These are phyloP conservation scores for Liquidambar formosana DNA, from an alignment of 164 flowering plant genomes.

Conservation along the genomic window DNA sequence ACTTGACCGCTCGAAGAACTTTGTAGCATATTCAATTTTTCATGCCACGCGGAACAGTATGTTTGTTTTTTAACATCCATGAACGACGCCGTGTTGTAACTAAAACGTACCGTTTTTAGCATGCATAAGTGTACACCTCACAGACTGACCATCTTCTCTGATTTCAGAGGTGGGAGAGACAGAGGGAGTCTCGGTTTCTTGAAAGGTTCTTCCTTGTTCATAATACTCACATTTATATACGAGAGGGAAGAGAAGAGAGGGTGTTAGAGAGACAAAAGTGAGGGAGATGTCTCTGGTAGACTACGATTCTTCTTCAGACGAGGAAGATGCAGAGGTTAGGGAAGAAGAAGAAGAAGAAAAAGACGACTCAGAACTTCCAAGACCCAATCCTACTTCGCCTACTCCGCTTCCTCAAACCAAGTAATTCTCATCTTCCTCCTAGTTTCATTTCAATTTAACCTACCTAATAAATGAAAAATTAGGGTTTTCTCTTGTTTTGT, in stretches of 20 bases:
- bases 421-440: constrained; percentile 21
- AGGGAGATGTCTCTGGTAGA: constrained; percentile 65
- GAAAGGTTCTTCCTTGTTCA: neutral
- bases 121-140: too few species aligned
- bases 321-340: constrained; percentile 8
- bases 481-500: neutral
- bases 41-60: too few species aligned
- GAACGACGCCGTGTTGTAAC: too few species aligned
- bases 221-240: neutral
- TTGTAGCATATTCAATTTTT: too few species aligned
- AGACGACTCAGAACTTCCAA: constrained; percentile 6
- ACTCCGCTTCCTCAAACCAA: constrained; percentile 17
- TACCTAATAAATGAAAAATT: neutral
- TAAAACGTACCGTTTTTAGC: too few species aligned
- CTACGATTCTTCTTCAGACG: constrained; percentile 53
- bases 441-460: neutral
- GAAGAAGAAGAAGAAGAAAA: constrained; percentile 13
- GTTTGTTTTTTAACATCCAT: too few species aligned
- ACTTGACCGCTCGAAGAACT: too few species aligned
- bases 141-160: too few species aligned
- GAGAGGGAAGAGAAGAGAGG: neutral
- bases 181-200: too few species aligned
- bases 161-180: too few species aligned
- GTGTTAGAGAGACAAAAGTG: neutral
- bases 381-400: constrained; percentile 6